phyloP scores from a whole-genome alignment of 2,329 filamentous ascomycete genomes.

The Zalaria sp. region DNA sequence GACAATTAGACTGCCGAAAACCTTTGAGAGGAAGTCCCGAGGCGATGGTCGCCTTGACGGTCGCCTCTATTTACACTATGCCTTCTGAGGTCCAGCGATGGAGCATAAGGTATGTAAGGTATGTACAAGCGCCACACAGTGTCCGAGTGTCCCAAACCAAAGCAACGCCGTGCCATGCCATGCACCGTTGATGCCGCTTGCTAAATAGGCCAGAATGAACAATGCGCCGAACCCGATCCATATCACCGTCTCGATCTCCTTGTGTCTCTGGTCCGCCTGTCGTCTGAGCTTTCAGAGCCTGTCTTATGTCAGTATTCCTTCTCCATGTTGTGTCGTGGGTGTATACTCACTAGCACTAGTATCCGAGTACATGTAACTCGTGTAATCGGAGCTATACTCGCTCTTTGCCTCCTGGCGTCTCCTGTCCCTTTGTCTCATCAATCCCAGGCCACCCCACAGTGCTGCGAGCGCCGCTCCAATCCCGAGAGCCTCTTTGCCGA shows the following conservation, averaged over 20 bases:
- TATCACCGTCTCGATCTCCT: neutral
- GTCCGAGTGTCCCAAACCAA: no score
- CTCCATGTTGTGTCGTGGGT: neutral
- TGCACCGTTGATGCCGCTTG: no score
- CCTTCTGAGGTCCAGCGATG: no score
- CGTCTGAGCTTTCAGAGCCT: conserved; percentile 33
- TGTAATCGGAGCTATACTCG: conserved; percentile 20
- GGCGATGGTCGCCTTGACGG: no score
- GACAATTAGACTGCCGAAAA: no score
- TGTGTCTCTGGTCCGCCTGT: conserved; percentile 25
- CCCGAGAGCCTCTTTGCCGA: conserved; percentile 19
- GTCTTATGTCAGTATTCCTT: conserved; percentile 9
- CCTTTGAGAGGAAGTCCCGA: no score
- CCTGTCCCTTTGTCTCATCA: conserved; percentile 26
- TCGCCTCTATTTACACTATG: no score
- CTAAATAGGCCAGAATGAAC: no score
- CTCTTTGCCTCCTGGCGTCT: conserved; percentile 28
- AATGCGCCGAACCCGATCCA: no score
- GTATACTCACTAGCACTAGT: conserved; percentile 31
- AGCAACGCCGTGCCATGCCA: no score
- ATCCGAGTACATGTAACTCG: conserved; percentile 30
- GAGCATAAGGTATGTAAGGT: no score
- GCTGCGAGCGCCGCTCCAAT: conserved; percentile 28
- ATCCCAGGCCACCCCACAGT: conserved; percentile 28
- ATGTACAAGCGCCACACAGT: no score